Evolutionary conservation across 2,329 filamentous ascomycete species (phyloP).

Genomic region (Microthyrium microscopicum): DNA sequence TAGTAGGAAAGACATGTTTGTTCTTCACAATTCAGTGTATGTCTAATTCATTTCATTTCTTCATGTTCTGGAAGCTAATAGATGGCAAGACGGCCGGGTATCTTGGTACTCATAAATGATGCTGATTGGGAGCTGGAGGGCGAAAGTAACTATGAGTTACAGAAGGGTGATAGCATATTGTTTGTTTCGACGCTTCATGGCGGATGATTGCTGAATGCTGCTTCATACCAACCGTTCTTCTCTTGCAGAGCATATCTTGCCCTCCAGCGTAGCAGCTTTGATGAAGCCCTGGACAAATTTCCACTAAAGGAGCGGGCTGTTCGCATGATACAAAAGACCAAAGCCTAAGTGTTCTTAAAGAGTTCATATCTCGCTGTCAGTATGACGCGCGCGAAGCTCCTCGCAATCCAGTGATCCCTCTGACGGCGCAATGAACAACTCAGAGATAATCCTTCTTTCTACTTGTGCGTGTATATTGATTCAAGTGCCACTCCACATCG

Average conservation of each 20-base stretch:
- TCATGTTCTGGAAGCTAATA: constrained; percentile 12
- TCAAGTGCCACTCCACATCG: constrained; percentile 91
- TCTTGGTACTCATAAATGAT: constrained; percentile 93
- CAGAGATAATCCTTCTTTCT: constrained; percentile 91
- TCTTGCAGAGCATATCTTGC: no score
- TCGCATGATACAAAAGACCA: no score
- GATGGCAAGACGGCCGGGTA: constrained; percentile 62
- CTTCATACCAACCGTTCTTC: no score
- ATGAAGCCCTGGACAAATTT: no score
- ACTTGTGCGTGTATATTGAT: constrained; percentile 84
- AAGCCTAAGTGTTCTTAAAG: no score
- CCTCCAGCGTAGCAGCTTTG: no score
- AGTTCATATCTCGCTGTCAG: no score
- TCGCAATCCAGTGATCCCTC: no score
- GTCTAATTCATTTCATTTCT: constrained; percentile 23
- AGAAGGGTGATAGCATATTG: constrained; percentile 69
- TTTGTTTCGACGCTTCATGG: constrained; percentile 96
- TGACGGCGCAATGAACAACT: no score
- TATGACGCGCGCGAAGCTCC: no score
- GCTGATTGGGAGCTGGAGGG: constrained; percentile 97
- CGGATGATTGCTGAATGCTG: no score
- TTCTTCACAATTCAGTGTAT: constrained; percentile 76
- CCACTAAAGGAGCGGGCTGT: no score
- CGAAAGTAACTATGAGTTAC: constrained; percentile 75
- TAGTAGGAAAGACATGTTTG: constrained; percentile 70